Conservation (phyloP, 257 asterid species). For the Lantana camara region DNA sequence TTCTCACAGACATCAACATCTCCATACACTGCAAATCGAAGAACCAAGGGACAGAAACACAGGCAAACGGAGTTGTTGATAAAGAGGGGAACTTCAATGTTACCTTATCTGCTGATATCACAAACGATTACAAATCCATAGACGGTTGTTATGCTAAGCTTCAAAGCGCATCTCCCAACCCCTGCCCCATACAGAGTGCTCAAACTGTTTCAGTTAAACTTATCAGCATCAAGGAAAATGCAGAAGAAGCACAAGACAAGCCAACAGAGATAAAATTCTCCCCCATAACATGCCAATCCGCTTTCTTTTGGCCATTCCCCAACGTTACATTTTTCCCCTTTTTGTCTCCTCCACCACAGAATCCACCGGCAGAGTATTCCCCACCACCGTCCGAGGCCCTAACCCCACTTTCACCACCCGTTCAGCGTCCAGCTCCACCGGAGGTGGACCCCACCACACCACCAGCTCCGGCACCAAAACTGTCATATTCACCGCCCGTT, state of each 20-base stretch:
- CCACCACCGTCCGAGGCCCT: slow-evolving; percentile 23
- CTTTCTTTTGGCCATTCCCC: slow-evolving; percentile 40
- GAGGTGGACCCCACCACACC: not conserved
- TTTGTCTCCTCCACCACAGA: slow-evolving; percentile 23
- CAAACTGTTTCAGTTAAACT: slow-evolving; percentile 35
- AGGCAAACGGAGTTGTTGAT: slow-evolving; percentile 33
- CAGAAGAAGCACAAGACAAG: not conserved
- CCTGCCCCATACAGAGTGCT: slow-evolving; percentile 35
- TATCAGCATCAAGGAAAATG: not conserved
- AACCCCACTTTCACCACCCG: slow-evolving; percentile 17
- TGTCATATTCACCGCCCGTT: slow-evolving; percentile 13
- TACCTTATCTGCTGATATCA: slow-evolving; percentile 31
- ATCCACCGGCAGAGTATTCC: slow-evolving; percentile 10
- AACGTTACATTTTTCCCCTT: slow-evolving; percentile 32
- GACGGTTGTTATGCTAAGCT: slow-evolving; percentile 43
- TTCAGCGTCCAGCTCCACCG: slow-evolving; percentile 28
- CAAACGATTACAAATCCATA: not conserved
- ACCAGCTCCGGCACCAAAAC: slow-evolving; percentile 17
- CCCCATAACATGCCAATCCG: slow-evolving; percentile 49
- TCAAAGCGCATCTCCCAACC: slow-evolving; percentile 27
- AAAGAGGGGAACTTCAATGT: slow-evolving; percentile 40
- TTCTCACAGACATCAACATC: slow-evolving; percentile 34
- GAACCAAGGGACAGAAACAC: slow-evolving; percentile 26
- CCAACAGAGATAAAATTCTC: slow-evolving; percentile 33
- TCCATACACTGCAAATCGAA: slow-evolving; percentile 34